A percentile compares a stretch with the other conserved stretches of the same genome.
These are phyloP conservation scores for Pholiota molesta DNA, from an alignment of 768 basidiomycete genomes.

Conservation along the genomic window DNA sequence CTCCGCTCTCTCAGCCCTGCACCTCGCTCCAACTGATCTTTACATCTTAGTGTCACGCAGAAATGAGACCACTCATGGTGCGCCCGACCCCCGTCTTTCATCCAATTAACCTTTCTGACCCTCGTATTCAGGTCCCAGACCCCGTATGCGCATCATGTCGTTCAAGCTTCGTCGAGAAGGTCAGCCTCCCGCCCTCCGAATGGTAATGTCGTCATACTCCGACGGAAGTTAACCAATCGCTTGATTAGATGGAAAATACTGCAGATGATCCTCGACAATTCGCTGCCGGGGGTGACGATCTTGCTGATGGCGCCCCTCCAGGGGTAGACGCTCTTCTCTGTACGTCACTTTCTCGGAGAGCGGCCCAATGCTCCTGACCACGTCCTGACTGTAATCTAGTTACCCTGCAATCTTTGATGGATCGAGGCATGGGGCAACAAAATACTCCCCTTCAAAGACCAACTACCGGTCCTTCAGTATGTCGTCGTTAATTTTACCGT, in stretches of 20 bases:
- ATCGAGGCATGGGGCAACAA: conserved; percentile 33
- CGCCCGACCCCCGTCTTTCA: conserved; percentile 17
- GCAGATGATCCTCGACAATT: conserved; percentile 77
- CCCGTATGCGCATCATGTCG: conserved; percentile 84
- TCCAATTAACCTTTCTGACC: conserved; percentile 12
- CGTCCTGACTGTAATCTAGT: conserved; percentile 23
- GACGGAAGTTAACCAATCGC: conserved; percentile 6
- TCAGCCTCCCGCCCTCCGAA: conserved; percentile 25
- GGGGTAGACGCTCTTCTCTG: conserved; percentile 53
- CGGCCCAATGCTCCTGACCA: neutral
- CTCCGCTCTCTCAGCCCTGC: neutral
- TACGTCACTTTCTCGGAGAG: conserved; percentile 30
- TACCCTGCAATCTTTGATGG: conserved; percentile 38
- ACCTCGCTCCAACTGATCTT: conserved; percentile 3
- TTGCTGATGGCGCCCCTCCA: conserved; percentile 29
- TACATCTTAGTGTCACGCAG: conserved; percentile 72
- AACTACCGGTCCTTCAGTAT: conserved; percentile 21
- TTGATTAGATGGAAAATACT: conserved; percentile 69
- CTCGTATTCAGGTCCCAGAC: conserved; percentile 62
- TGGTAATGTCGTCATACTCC: conserved; percentile 15
- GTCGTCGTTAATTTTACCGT: neutral
- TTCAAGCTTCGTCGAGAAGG: conserved; percentile 84
- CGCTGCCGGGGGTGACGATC: conserved; percentile 36
- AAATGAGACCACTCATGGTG: conserved; percentile 90
- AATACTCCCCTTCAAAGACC: conserved; percentile 15